Evolutionary conservation across 371 early-diverging fungal species (phyloP).

Genomic region (Mortierella polycephala): DNA sequence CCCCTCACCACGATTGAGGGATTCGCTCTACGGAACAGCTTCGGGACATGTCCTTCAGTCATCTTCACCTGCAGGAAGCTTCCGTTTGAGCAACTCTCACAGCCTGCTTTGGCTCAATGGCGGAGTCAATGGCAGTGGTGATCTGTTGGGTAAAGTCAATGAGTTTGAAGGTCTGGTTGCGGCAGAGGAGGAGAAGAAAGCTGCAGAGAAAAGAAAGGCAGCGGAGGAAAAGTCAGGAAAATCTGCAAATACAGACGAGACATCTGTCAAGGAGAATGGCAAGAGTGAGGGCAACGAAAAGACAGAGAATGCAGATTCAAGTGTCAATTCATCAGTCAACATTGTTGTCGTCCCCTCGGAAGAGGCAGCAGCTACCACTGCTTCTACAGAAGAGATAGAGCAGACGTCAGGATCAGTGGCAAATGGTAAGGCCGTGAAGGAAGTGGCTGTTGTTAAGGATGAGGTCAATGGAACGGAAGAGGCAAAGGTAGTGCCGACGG

Average conservation of each 20-base stretch:
- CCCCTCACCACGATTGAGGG: conserved; percentile 48
- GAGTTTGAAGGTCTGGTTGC: conserved; percentile 54
- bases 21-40: conserved; percentile 47
- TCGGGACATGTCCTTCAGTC: conserved; percentile 49
- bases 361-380: conserved; percentile 7
- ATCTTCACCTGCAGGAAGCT: conserved; percentile 48
- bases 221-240: conserved; percentile 12
- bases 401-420: background rate
- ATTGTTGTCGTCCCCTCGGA: conserved; percentile 46
- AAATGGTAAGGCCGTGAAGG: conserved; percentile 7
- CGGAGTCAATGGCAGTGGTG: conserved; percentile 51
- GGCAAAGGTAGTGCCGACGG: conserved; percentile 7
- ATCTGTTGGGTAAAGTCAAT: conserved; percentile 48
- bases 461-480: conserved; percentile 14
- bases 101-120: conserved; percentile 53
- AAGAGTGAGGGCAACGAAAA: background rate
- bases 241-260: background rate
- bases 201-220: conserved; percentile 12
- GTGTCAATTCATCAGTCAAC: conserved; percentile 23
- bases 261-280: background rate
- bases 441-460: conserved; percentile 3
- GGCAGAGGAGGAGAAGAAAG: conserved; percentile 44
- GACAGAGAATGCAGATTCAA: background rate
- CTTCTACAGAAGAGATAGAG: background rate
- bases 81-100: conserved; percentile 51